Conservation (phyloP, 1,284 basidiomycete species). For the Amylostereum chailletii region DNA sequence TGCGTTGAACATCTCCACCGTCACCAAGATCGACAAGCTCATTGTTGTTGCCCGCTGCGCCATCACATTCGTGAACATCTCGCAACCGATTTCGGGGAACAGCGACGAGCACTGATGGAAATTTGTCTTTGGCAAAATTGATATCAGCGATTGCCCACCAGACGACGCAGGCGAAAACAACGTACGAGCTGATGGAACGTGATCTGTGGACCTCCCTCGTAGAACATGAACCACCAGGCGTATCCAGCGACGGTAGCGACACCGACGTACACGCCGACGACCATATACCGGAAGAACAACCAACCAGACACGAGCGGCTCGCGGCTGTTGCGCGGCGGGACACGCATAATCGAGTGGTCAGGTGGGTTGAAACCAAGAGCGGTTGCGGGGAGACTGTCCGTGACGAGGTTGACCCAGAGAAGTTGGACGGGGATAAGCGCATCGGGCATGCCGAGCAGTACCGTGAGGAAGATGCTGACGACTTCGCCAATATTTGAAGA, state of each 20-base stretch:
- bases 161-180: constrained; percentile 11
- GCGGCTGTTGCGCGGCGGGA: constrained; percentile 79
- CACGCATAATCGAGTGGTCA: constrained; percentile 92
- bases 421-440: constrained; percentile 96
- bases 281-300: constrained; percentile 93
- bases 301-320: constrained; percentile 90
- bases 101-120: constrained; percentile 83
- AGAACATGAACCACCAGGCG: constrained; percentile 98
- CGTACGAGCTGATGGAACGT: constrained; percentile 86
- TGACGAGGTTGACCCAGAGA: constrained; percentile 95
- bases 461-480: constrained; percentile 96
- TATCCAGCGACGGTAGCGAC: constrained; percentile 94
- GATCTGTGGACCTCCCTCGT: constrained; percentile 86
- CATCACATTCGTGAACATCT: constrained; percentile 87
- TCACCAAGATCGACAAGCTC: constrained; percentile 89
- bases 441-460: constrained; percentile 96
- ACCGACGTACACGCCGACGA: constrained; percentile 92
- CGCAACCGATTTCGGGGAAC: constrained; percentile 88
- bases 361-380: constrained; percentile 97
- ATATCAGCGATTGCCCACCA: background rate
- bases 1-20: constrained; percentile 98
- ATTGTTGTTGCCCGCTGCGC: constrained; percentile 89
- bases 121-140: constrained; percentile 56
- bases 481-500: constrained; percentile 99
- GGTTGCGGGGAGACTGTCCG: constrained; percentile 95